phyloP scores from a whole-genome alignment of 192 early-diverging fungal genomes.

The Jimgerdemannia flammicorona region DNA sequence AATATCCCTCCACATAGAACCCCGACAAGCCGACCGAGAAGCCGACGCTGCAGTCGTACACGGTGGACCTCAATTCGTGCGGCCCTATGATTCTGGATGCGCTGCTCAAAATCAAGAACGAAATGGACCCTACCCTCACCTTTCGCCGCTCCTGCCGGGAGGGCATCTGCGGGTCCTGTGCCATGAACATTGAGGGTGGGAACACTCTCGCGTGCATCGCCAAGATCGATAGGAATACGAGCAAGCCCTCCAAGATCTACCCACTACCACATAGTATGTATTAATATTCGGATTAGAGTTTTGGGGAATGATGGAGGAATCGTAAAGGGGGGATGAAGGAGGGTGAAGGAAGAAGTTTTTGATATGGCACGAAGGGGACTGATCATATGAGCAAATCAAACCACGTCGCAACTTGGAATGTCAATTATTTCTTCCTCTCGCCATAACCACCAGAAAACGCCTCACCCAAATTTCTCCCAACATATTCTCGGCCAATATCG shows the following conservation, averaged over 20 bases:
- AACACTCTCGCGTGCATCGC: constrained; percentile 95
- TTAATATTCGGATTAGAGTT: background rate
- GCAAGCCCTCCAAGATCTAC: constrained; percentile 81
- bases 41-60: constrained; percentile 84
- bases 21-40: constrained; percentile 86
- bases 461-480: too few relatives aligned
- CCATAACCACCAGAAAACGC: too few relatives aligned
- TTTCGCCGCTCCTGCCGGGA: constrained; percentile 97
- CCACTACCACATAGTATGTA: constrained; percentile 88
- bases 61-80: constrained; percentile 87
- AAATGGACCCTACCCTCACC: constrained; percentile 88
- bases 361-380: too few relatives aligned
- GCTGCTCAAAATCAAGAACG: constrained; percentile 97
- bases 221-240: constrained; percentile 73
- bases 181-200: constrained; percentile 97
- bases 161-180: constrained; percentile 96
- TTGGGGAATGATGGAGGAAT: background rate
- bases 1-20: constrained; percentile 45
- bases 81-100: constrained; percentile 97
- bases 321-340: background rate
- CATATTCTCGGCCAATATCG: too few relatives aligned
- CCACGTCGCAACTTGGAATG: too few relatives aligned
- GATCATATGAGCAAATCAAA: too few relatives aligned
- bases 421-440: too few relatives aligned
- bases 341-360: too few relatives aligned